These are phyloP conservation scores for Pseudocercospora crystallina DNA, from an alignment of 2,329 filamentous ascomycete genomes.

Conservation along the genomic window DNA sequence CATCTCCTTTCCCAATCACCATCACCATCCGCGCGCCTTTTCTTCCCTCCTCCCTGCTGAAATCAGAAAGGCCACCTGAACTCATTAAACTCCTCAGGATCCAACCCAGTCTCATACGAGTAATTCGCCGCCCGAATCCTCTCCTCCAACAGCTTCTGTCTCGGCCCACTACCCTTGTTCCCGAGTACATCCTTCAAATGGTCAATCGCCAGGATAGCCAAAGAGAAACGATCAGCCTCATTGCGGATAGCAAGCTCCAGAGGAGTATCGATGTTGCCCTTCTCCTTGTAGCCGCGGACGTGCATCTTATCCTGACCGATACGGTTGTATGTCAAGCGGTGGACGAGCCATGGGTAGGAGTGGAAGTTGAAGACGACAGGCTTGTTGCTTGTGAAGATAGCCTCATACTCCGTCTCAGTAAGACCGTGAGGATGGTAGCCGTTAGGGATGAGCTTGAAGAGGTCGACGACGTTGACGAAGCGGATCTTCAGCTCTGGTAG, in stretches of 20 bases:
- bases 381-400: conserved; percentile 70
- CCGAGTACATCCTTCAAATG: conserved; percentile 59
- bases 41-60: no score
- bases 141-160: conserved; percentile 64
- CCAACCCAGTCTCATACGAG: conserved; percentile 69
- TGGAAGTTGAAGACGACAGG: conserved; percentile 84
- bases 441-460: conserved; percentile 75
- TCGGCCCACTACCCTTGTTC: conserved; percentile 61
- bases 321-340: conserved; percentile 73
- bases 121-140: conserved; percentile 64
- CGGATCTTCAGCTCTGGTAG: conserved; percentile 73
- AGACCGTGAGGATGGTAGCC: conserved; percentile 73
- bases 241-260: conserved; percentile 77
- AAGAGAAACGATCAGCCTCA: conserved; percentile 71
- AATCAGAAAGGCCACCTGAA: conserved; percentile 63
- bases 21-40: no score
- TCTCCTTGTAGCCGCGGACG: conserved; percentile 78
- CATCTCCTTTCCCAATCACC: no score
- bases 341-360: conserved; percentile 77
- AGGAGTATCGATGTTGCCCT: conserved; percentile 81
- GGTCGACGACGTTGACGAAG: conserved; percentile 76
- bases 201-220: conserved; percentile 76
- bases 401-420: conserved; percentile 62
- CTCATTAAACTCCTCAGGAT: conserved; percentile 63
- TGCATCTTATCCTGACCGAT: conserved; percentile 67